phyloP scores from a whole-genome alignment of 257 asterid species.

The Craterostigma plantagineum region DNA sequence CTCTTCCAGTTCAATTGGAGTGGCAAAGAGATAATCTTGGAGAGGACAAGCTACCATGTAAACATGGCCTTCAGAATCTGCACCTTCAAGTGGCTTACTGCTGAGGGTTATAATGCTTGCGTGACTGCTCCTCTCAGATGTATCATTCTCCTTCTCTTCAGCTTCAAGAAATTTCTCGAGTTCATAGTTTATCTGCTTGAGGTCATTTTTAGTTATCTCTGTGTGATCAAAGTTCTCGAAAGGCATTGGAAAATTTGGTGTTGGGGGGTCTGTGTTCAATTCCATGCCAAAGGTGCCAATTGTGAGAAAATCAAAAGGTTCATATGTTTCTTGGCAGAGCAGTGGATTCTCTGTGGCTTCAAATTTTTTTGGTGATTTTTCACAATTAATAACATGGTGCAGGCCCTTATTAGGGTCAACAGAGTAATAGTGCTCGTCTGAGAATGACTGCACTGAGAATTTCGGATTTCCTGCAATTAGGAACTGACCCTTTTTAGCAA shows the following conservation, averaged over 20 bases:
- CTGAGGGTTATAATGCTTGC: slow-evolving; percentile 39
- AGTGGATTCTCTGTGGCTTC: slow-evolving; percentile 15
- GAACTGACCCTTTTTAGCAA: neutral
- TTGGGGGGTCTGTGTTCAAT: slow-evolving; percentile 38
- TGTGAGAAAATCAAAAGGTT: slow-evolving; percentile 68
- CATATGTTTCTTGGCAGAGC: slow-evolving; percentile 23
- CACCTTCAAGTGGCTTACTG: slow-evolving; percentile 24
- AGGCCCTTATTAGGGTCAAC: slow-evolving; percentile 19
- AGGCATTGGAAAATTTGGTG: slow-evolving; percentile 44
- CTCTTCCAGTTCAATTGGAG: slow-evolving; percentile 29
- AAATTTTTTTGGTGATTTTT: slow-evolving; percentile 14
- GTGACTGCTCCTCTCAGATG: slow-evolving; percentile 39
- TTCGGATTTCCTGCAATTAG: slow-evolving; percentile 35
- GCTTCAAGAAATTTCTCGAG: slow-evolving; percentile 57
- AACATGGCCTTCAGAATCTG: slow-evolving; percentile 20
- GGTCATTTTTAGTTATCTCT: slow-evolving; percentile 36
- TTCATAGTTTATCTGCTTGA: slow-evolving; percentile 41
- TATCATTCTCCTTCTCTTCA: slow-evolving; percentile 40
- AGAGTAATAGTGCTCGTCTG: slow-evolving; percentile 25
- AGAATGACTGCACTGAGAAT: slow-evolving; percentile 17
- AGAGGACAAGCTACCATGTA: slow-evolving; percentile 36
- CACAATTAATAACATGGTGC: slow-evolving; percentile 12
- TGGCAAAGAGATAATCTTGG: slow-evolving; percentile 49
- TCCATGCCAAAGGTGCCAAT: slow-evolving; percentile 75
- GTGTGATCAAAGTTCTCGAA: slow-evolving; percentile 20